Conservation (phyloP, 306 rosid genomes). For the Castanea mollissima region DNA sequence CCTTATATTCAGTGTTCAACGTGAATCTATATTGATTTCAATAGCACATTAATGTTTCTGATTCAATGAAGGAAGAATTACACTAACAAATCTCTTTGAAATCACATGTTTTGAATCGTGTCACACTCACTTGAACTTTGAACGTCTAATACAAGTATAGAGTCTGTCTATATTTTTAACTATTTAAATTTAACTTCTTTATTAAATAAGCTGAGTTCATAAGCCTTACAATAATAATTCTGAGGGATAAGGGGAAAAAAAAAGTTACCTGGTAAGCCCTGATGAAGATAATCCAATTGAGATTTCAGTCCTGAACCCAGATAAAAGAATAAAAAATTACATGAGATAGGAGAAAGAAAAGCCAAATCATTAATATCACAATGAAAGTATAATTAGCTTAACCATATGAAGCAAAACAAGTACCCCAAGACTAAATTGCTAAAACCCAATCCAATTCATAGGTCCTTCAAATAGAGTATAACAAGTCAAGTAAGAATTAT, state of each 20-base stretch:
- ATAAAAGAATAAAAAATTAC: slow-evolving; percentile 6
- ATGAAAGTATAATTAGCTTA: slow-evolving; percentile 21
- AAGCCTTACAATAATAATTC: not conserved
- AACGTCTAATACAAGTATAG: not conserved
- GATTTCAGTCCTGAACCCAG: slow-evolving; percentile 69
- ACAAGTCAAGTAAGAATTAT: slow-evolving; percentile 5
- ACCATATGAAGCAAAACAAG: not conserved
- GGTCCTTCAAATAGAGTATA: not conserved
- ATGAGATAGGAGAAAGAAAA: slow-evolving; percentile 11
- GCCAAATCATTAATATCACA: not conserved
- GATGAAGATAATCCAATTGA: slow-evolving; percentile 90
- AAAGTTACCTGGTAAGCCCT: slow-evolving; percentile 80
- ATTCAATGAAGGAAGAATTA: not conserved
- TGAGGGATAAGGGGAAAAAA: not conserved
- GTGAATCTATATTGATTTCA: not conserved
- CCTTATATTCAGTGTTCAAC: not conserved
- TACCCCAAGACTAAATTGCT: slow-evolving; percentile 1
- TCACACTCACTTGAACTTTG: no score
- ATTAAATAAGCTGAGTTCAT: not conserved
- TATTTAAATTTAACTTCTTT: not conserved
- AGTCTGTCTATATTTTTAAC: not conserved
- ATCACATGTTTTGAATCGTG: no score
- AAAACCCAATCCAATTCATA: not conserved
- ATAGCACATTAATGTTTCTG: not conserved
- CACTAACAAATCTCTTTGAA: no score